Conservation (phyloP, 805 yeast genomes). For the Schwanniomyces yamadae region DNA sequence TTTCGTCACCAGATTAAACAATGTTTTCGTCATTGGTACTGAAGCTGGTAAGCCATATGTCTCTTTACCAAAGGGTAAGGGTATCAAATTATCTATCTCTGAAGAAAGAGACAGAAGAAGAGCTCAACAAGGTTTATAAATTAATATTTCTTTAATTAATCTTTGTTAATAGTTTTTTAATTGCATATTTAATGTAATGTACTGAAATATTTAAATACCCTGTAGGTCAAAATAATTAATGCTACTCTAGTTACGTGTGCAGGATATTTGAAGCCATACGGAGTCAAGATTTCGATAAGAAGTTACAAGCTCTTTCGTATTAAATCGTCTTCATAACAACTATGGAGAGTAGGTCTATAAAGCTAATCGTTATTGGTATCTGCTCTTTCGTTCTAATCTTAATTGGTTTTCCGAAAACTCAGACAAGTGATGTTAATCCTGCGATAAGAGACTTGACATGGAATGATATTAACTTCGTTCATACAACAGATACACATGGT, state of each 20-base stretch:
- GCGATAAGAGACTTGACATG: slow-evolving; percentile 52
- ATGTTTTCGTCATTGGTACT: slow-evolving; percentile 42
- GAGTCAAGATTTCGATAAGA: background rate
- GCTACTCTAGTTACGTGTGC: too few relatives aligned
- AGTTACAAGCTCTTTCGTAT: background rate
- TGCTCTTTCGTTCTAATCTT: background rate
- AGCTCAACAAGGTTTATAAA: slow-evolving; percentile 38
- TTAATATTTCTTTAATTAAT: background rate
- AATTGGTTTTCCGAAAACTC: background rate
- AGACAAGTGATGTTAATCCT: background rate
- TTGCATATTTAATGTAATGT: slow-evolving; percentile 7
- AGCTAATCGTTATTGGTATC: background rate
- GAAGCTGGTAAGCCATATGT: slow-evolving; percentile 42
- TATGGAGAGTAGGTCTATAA: background rate
- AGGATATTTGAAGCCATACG: too few relatives aligned
- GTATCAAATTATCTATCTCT: slow-evolving; percentile 42
- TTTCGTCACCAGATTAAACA: slow-evolving; percentile 42
- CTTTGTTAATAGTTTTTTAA: background rate
- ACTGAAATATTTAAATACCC: slow-evolving; percentile 1
- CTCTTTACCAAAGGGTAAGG: slow-evolving; percentile 46
- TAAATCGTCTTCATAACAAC: background rate
- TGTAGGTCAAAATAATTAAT: too few relatives aligned
- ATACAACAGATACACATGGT: slow-evolving; percentile 96
- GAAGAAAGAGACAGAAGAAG: slow-evolving; percentile 48
- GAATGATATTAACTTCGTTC: slow-evolving; percentile 80